Evolutionary conservation across 1,139 yeast genomes (phyloP), one percentile per base, ranked within the genome.

Genomic region (Scheffersomyces parashehatae): DNA sequence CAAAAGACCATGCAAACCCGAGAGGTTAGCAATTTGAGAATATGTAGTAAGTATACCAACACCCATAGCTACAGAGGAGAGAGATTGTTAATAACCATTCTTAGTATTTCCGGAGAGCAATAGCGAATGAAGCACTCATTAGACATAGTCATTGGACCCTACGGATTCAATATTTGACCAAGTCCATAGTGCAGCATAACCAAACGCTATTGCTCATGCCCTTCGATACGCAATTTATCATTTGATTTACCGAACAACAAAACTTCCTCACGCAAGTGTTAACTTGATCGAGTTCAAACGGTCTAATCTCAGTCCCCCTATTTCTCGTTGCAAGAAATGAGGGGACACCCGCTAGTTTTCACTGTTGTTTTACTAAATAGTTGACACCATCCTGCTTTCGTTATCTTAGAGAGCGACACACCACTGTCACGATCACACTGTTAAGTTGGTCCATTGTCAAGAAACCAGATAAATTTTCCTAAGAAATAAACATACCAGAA

Each of bases 211-310:
- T 20, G 8, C 26, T 3, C 26, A 3, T 20, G 26, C 26, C 26
- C 26, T 20, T 20, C 26, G 26, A 20, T 26, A 28, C 15, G 26
- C 30, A 33, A 34, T 26, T 29, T 26, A 35, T 30, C 28, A 12
- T 32, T 29, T 28, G 35, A 38, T 34, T 44, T 37, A 34, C 37
- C 35, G 36, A 42, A 41, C 47, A 46, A 44, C 37, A 43, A 68
- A 54, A 59, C 66, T 71, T 85, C 84, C 93, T 85, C 93, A 83
- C 91, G 91, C 93, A 85, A 85, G 93, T 68, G 74, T 75, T 77
- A 84, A 67, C 89, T 84, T 86, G 91, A 73, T 86, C 93, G 93
- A 85, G 93, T 86, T 72, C 73, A 57, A 69, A 79, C 89, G 89
- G 90, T 83, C 59, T 79, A 50, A 66, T 83, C 89, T 83, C 89